Conservation (phyloP, 2,329 filamentous ascomycete species). For the Didymellaceae sp. region DNA sequence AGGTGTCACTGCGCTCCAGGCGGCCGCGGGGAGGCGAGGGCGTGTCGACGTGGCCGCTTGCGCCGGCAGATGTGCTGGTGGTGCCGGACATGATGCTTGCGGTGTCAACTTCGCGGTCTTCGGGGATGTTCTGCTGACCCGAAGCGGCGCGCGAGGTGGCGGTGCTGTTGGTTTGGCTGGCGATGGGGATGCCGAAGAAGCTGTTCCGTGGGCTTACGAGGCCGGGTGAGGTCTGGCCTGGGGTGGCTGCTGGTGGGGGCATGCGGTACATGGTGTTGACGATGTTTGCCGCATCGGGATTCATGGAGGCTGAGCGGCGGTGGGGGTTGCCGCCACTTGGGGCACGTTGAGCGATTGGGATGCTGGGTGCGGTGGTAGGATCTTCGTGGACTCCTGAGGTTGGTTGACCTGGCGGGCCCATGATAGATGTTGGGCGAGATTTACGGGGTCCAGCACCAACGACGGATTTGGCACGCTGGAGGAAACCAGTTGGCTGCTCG, state of each 20-base stretch:
- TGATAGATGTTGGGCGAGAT: constrained; percentile 54
- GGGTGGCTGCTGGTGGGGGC: constrained; percentile 50
- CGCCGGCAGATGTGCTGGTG: constrained; percentile 26
- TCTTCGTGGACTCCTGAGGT: constrained; percentile 57
- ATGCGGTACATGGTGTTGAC: constrained; percentile 91
- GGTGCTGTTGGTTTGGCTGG: constrained; percentile 52
- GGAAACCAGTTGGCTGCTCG: constrained; percentile 54
- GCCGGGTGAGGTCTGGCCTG: constrained; percentile 57
- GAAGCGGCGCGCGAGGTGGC: constrained; percentile 51
- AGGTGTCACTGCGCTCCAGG: constrained; percentile 48
- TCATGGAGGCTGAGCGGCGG: constrained; percentile 54
- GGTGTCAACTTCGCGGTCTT: constrained; percentile 42
- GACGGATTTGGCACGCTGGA: constrained; percentile 67
- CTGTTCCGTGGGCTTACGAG: constrained; percentile 47
- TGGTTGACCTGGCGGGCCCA: constrained; percentile 33
- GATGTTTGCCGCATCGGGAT: constrained; percentile 67
- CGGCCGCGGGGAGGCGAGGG: constrained; percentile 64
- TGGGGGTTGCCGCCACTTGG: constrained; percentile 47
- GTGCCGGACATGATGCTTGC: constrained; percentile 22
- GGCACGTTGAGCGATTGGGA: constrained; percentile 67
- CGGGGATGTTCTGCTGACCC: constrained; percentile 36
- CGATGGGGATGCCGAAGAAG: constrained; percentile 51
- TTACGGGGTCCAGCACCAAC: constrained; percentile 52
- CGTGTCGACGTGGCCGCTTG: constrained; percentile 43
- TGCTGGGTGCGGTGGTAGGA: constrained; percentile 76